Percentiles rank a stretch among this genome's conserved stretches.
phyloP scores from a whole-genome alignment of 2,329 filamentous ascomycete genomes.

The Penicillium sp. region DNA sequence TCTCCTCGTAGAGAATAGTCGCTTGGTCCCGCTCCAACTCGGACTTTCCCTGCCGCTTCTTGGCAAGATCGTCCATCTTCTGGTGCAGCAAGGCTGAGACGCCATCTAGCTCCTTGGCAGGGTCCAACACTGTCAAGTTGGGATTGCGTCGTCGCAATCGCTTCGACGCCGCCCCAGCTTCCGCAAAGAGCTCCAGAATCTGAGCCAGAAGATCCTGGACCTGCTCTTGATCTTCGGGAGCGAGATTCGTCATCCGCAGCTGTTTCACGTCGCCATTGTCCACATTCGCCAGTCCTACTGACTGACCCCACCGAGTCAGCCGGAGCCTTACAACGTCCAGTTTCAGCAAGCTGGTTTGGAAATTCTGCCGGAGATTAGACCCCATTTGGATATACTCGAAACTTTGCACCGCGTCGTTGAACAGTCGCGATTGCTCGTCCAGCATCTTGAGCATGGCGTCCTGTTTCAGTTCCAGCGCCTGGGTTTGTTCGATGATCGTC shows the following conservation, averaged over 20 bases:
- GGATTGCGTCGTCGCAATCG: background rate
- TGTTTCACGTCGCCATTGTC: background rate
- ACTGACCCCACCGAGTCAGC: background rate
- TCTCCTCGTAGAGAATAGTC: background rate
- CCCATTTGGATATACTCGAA: background rate
- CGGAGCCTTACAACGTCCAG: background rate
- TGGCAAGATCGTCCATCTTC: background rate
- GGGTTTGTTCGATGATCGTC: background rate
- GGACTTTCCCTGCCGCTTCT: background rate
- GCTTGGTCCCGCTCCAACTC: background rate
- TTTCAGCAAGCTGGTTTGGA: background rate
- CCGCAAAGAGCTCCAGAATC: background rate
- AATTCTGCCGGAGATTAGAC: background rate
- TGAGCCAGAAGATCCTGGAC: background rate
- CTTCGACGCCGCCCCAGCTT: background rate
- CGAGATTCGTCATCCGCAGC: background rate
- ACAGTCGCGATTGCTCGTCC: background rate
- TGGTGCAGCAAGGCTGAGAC: background rate
- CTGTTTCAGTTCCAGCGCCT: background rate
- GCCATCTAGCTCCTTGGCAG: background rate
- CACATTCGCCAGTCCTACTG: background rate
- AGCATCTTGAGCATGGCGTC: background rate
- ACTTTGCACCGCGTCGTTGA: background rate
- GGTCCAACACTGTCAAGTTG: background rate
- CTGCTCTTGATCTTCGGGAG: background rate